Evolutionary conservation across 805 yeast genomes (phyloP), one percentile per base, ranked within the genome.

Genomic region (Suhomyces emberorum): DNA sequence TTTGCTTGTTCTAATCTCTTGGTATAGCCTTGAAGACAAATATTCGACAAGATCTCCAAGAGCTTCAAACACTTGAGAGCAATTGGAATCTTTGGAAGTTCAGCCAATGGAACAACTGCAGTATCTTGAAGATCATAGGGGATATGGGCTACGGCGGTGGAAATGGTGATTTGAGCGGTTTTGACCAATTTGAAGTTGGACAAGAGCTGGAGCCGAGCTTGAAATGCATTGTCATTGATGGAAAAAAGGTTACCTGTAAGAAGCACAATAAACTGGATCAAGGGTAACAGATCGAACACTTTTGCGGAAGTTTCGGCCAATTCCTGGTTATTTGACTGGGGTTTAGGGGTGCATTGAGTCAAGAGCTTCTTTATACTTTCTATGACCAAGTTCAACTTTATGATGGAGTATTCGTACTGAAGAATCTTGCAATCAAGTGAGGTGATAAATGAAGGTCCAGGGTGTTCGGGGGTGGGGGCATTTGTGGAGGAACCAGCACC

Each of bases 391-490:
- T 61, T 61, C 17, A 79, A 48, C 49, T 79, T 79, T 38, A 58
- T 51, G 3, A 72, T 59, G 7, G 79, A 74, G 47, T 76, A 76
- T 37, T 70, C 72, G 54, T 74, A 82, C 52, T 82, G 85, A 3
- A 81, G 55, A 15, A 78, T 64, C 42, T 72, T 72, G 10, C 79
- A 76, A 44, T 81, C 88, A 32, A 70, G 60, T 2, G 74, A 61
- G 20, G 40, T 38, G 25, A 45, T 42, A 24, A 23, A 30, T 8
- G 10, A 11, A 2, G 41, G 44, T 5, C 33, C 33, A 9, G 22
- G 8, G 9, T n/a, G n/a, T n/a, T n/a, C n/a, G n/a, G n/a, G n/a
- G n/a, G n/a, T n/a, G n/a, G n/a, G n/a, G n/a, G n/a, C n/a, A n/a
- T n/a, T n/a, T n/a, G n/a, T n/a, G n/a, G n/a, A n/a, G n/a, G n/a